Evolutionary conservation across 164 flowering plant genomes (phyloP).

Genomic region (Nelumbo lutea): DNA sequence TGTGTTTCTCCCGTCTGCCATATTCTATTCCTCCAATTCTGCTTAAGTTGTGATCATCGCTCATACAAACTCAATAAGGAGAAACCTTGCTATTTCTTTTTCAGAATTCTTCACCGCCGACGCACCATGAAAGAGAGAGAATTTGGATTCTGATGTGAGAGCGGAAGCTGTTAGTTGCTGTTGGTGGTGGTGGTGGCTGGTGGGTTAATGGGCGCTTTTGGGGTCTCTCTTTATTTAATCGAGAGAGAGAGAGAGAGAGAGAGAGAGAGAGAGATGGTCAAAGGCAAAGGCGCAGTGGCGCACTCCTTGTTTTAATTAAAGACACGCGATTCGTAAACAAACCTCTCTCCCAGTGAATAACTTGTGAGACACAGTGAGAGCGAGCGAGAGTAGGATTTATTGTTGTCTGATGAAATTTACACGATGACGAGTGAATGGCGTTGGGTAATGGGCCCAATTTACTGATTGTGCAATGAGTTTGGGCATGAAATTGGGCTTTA

Average conservation of each 20-base stretch:
- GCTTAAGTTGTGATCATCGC: background rate
- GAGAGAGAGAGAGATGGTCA: background rate
- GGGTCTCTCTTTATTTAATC: background rate
- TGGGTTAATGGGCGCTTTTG: background rate
- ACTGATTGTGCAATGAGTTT: too few species aligned
- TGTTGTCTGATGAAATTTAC: too few species aligned
- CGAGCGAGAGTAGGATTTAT: too few species aligned
- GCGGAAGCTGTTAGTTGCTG: background rate
- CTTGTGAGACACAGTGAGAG: too few species aligned
- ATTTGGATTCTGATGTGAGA: background rate
- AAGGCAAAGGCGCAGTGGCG: background rate
- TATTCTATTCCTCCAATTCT: background rate
- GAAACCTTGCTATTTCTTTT: background rate
- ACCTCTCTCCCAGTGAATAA: too few species aligned
- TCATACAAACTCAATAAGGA: background rate
- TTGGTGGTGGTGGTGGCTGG: background rate
- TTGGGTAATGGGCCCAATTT: too few species aligned
- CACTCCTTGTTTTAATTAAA: background rate
- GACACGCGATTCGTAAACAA: background rate
- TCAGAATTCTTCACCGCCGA: background rate
- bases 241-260: constrained; percentile 1
- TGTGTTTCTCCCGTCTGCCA: constrained; percentile 6
- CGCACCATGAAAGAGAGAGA: background rate
- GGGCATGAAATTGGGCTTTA: too few species aligned
- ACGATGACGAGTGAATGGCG: too few species aligned